Base-by-base conservation (phyloP, 2,329 filamentous ascomycete species). In the Diaporthe vaccinii region DNA sequence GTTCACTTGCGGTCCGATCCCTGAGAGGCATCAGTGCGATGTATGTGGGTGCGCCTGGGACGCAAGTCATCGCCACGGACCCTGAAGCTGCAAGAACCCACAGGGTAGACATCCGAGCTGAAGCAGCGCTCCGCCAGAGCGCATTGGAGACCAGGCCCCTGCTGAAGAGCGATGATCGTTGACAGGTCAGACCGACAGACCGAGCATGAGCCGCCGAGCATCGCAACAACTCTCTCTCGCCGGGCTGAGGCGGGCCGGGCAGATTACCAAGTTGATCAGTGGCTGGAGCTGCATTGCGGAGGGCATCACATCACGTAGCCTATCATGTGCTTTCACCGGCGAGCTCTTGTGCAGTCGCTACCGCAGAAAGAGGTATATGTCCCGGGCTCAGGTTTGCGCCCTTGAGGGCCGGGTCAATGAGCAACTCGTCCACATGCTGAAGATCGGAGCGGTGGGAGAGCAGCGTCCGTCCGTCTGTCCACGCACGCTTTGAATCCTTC, bases 371-470 rank as follows among this genome's bases (percentile, higher is more conserved):
- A 53, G 71, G 71, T 12, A 73, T 55, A 9, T 41, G 4, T 69
- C n/a, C 58, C 51, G 58, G 53, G 71, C 71, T 65, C 71, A 73
- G 55, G 7, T n/a, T 73, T 65, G 58, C 46, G 71, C 58, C 71
- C 36, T 12, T 31, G 49, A 57, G 44, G 49, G n/a, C 17, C 34
- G 58, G 46, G 36, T 44, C 46, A 57, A 41, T 5, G 31, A 39
- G 34, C 49, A 69, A 31, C 9, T 53, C 39, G 46, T 55, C 34
- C 65, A 69, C 34, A 36, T 20, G n/a, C 62, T 68, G 46, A n/a
- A 22, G 22, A 25, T n/a, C 9, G 62, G 44, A 28, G 31, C 46
- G 39, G 36, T 61, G 58, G 22, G 58, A 41, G 14, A 17, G 3
- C 58, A n/a, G 14, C 10, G 31, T 39, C 6, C 3, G 61, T 34